Conservation (phyloP, 805 yeast species). For the Nakazawaea holstii region DNA sequence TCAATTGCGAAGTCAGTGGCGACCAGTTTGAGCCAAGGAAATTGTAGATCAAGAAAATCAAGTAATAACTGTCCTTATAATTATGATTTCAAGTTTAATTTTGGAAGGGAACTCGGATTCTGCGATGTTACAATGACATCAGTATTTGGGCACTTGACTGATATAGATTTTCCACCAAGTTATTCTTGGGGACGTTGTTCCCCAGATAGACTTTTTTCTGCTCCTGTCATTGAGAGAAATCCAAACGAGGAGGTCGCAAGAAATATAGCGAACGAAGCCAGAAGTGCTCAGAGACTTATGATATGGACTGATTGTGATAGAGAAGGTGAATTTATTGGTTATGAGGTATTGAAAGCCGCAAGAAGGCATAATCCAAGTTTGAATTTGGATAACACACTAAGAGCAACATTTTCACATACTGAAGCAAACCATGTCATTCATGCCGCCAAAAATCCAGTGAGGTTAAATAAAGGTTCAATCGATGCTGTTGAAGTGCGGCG, state of each 20-base stretch:
- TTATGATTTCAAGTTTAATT: constrained; percentile 68
- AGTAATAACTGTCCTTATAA: constrained; percentile 63
- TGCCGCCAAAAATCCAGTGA: constrained; percentile 69
- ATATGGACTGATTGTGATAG: constrained; percentile 99
- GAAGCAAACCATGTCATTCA: constrained; percentile 66
- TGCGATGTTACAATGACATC: constrained; percentile 79
- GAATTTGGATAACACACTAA: constrained; percentile 42
- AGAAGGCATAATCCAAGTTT: constrained; percentile 41
- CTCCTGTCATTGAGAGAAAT: constrained; percentile 46
- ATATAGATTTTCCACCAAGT: constrained; percentile 56
- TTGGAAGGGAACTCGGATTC: constrained; percentile 48
- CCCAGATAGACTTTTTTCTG: constrained; percentile 65
- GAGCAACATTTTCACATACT: constrained; percentile 86
- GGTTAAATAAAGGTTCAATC: constrained; percentile 62
- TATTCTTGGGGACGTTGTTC: constrained; percentile 62
- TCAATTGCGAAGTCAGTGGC: constrained; percentile 88
- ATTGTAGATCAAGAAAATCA: constrained; percentile 40
- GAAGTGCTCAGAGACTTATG: constrained; percentile 58
- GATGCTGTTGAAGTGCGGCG: constrained; percentile 82
- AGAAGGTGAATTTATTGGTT: constrained; percentile 92
- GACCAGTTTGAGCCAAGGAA: constrained; percentile 70
- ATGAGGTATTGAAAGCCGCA: constrained; percentile 75
- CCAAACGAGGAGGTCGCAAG: constrained; percentile 42
- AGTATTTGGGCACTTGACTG: constrained; percentile 80
- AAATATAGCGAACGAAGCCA: constrained; percentile 66